Evolutionary conservation across 768 basidiomycete genomes (phyloP), one percentile per base, ranked within the genome.

Genomic region (Xerocomus brunneocitrinus): DNA sequence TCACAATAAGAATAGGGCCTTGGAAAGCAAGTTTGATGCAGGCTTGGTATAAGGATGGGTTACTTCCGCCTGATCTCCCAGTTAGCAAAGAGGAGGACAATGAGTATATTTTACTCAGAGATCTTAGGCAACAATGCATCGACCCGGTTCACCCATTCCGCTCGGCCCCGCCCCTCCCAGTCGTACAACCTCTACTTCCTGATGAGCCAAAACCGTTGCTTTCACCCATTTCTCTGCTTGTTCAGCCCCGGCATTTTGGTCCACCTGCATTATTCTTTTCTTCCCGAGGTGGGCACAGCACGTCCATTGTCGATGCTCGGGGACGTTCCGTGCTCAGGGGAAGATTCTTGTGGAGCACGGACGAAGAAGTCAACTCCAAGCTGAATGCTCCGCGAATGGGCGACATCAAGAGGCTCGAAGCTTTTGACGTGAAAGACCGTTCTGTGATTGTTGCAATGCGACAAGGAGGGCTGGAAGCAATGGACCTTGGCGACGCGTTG

Each of bases 11-110:
- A 56, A 36, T 14, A 91, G 90, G 91, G 34, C 91, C 90, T 22
- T 92, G 91, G 91, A 89, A 88, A 63, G 77, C 87, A n/a, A 79
- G 83, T 24, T 74, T 91, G 43, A 93, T 93, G 90, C 89, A 92
- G 63, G 80, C 84, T 4, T 93, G 90, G 90, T 91, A 88, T 64
- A 88, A 86, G 62, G 91, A 93, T 56, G 88, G 87, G 8, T 67
- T 91, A 19, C 75, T 93, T 24, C 91, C 91, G 3, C 85, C 84
- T 0, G 89, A 91, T 63, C 79, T 93, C 8, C 91, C 91, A 4
- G 83, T 92, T 13, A 76, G 88, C 57, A 77, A 84, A 41, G 91
- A 91, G 64, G 84, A 85, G 60, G 90, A 91, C 38, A 61, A 73
- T 0, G 82, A 81, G 2, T 92, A 83, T 62, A 76, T 79, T 49